Base-by-base conservation (phyloP, 2,329 filamentous ascomycete species). In the Pseudogymnoascus sp. region DNA sequence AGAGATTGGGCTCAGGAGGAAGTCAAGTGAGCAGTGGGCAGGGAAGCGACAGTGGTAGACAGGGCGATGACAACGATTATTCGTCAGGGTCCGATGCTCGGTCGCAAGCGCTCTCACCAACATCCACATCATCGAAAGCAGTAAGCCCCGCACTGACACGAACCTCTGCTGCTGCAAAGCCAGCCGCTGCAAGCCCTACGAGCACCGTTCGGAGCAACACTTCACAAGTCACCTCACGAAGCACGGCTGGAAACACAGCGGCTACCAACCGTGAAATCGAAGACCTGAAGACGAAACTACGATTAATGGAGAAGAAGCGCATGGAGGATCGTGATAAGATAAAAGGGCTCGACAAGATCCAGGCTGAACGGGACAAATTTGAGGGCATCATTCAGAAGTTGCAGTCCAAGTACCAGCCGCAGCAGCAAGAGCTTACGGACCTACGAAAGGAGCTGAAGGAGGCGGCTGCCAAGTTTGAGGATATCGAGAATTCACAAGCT, bases 381-480 rank as follows among this genome's bases (percentile, higher is more conserved):
- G 90, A 96, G 73, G 81, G 77, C 4, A 91, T 98, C 67, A 93
- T 97, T 59, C 89, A 96, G 71, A 97, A 96, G 70, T 78, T 99
- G 56, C 91, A 97, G 72, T 82, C 86, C 40, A 98, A 97, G 75
- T 92, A 91, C 67, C 91, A 96, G 71, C 86, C 90, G 0, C 89
- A 93, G 63, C 89, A 93, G 67, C 85, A 90, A 69, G 93, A 98
- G 71, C 86, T 91, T 65, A 78, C 79, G 0, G 89, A 93, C 14
- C 76, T 96, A 26, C 88, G 89, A 66, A 90, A 89, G 72, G 82
- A 89, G 70, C 74, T 96, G 46, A 92, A 91, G 70, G 90, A 96
- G 69, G 84, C 88, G 0, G 87, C 95, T 72, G 76, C 81, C 19
- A 84, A 84, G 59, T 81, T 92, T 19, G 86, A 89, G 63, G 80